Evolutionary conservation across 768 basidiomycete species (phyloP), one percentile per base, ranked within the genome.

Genomic region (Polyporus arcularius): DNA sequence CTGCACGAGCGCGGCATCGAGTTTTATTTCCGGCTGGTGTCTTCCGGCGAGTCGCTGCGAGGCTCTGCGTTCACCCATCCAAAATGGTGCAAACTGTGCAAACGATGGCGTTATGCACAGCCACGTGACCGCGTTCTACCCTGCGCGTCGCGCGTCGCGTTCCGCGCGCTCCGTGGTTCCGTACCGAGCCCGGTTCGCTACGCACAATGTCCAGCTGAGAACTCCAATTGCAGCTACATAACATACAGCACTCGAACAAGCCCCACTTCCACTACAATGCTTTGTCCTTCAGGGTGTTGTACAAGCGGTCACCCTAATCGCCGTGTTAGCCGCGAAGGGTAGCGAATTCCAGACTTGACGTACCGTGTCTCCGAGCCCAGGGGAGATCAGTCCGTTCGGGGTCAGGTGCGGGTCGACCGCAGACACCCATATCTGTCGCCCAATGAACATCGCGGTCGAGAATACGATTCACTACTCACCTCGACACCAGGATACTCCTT

Each of bases 341-440:
- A 16, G 43, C n/a, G 43, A 48, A 48, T 18, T 48, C 46, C 46
- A 48, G 46, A 12, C 21, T 48, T 30, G 21, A 80, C 90, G 71
- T 69, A 92, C 93, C 28, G 92, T 86, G 73, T 97, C 96, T 4
- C 96, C 96, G 46, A 96, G 80, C 18, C 96, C 96, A 10, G 96
- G 96, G n/a, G 77, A 82, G 60, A 98, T 90, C 63, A 94, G 78
- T 7, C 96, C 96, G 16, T 90, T 82, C 0, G 63, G 46, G 0
- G 92, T 95, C 62, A 98, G 72, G 0, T 79, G 70, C 6, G 86
- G 74, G 69, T 97, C 95, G 11, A 96, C 82, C 1, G 86, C 91
- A 18, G 90, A 92, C 42, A 85, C 87, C 89, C 90, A 96, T 43
- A 96, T 88, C 94, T 96, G n/a, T 48, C 11, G 28, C 11, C n/a